Evolutionary conservation across 202 grass and related monocot species (phyloP), one percentile per base, ranked within the genome.

Genomic region (Panicum virgatum): DNA sequence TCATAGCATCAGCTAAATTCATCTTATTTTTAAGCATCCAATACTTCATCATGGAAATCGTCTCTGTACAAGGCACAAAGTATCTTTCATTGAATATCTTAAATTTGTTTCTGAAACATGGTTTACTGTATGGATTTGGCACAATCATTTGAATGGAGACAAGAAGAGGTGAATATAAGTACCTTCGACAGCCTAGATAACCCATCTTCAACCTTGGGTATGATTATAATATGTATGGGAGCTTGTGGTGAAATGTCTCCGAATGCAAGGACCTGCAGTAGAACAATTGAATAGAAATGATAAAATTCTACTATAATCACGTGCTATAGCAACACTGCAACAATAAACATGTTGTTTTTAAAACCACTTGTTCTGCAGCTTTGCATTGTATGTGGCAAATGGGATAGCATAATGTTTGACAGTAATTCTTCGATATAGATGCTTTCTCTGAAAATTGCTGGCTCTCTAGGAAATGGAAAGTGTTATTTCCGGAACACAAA

Each of bases 221-320:
- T 89, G 63, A 89, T 91, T 77, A 96, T 53, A 40, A 89, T 92
- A 86, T 96, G 90, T 36, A 60, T 77, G 12, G 93, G 88, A 77
- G 90, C 86, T 89, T 92, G 86, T n/a, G 93, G 86, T 77, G 88
- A 93, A 63, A 93, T 89, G 72, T 96, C 93, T 85, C 86, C 91
- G 75, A 89, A 96, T 82, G 93, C 88, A 87, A 92, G 88, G 48
- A 83, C 86, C 90, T 96, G 83, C 27, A 58, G 34, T 15, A 62
- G 27, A 34, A 78, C 22, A 75, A 69, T 32, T 38, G 61, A 56
- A n/a, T 57, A 38, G 29, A 43, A 26, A 59, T 23, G 36, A 66
- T 53, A 44, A 44, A 50, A 12, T 12, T 77, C 10, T 56, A 48
- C 2, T 52, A 19, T 29, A 67, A 57, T 80, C 18, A 80, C 12